Evolutionary conservation across 106 monocot species (phyloP).

Genomic region (Amphibolis antarctica): DNA sequence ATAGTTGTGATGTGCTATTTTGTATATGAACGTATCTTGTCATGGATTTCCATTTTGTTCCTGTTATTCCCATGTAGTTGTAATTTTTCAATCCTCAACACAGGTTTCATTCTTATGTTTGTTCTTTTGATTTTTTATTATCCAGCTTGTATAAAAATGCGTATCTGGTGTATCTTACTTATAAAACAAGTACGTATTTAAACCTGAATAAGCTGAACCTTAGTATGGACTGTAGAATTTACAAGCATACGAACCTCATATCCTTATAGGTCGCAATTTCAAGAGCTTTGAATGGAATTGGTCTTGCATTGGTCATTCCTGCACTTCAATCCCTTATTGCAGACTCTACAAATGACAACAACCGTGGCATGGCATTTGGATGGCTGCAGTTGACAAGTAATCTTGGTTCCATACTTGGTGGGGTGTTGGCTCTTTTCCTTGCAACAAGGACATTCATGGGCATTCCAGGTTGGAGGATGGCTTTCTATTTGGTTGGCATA

Average conservation of each 20-base stretch:
- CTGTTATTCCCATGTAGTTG: neutral
- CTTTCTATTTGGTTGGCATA: slow-evolving; percentile 64
- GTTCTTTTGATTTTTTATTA: no score
- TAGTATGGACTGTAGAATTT: neutral
- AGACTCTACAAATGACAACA: slow-evolving; percentile 66
- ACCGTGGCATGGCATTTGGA: slow-evolving; percentile 64
- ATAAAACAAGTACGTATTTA: no score
- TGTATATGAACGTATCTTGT: neutral
- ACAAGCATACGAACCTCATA: neutral
- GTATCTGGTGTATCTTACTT: no score
- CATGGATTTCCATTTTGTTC: no score
- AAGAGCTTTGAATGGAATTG: slow-evolving; percentile 61
- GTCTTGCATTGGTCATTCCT: slow-evolving; percentile 74
- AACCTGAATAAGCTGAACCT: neutral
- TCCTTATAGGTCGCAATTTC: slow-evolving; percentile 39
- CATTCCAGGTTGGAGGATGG: slow-evolving; percentile 77
- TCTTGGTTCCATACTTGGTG: slow-evolving; percentile 64
- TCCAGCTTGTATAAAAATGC: no score
- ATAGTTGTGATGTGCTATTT: no score
- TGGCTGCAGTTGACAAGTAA: slow-evolving; percentile 66
- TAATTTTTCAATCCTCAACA: neutral
- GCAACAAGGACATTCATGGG: slow-evolving; percentile 66
- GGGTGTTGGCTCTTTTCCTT: slow-evolving; percentile 50
- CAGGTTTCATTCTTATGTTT: neutral
- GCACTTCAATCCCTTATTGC: slow-evolving; percentile 86